Conservation (phyloP, 179 eudicot genomes). For the Patellifolia procumbens region DNA sequence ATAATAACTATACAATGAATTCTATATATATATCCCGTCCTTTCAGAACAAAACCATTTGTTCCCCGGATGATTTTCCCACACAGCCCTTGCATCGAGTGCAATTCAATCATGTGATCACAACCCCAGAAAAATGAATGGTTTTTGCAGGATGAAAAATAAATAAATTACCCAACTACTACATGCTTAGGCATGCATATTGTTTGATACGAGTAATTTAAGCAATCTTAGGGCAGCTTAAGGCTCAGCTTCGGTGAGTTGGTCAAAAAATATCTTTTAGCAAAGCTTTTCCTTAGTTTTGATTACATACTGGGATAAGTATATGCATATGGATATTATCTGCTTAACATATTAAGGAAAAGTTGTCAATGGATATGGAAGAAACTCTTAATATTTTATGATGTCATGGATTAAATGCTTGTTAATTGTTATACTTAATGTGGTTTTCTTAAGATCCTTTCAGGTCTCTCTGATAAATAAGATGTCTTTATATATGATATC, state of each 20-base stretch:
- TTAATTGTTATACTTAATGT: not conserved
- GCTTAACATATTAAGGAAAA: not conserved
- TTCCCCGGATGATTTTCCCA: too few species aligned
- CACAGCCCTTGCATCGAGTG: too few species aligned
- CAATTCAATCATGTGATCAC: too few species aligned
- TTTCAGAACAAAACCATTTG: not conserved
- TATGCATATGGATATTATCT: not conserved
- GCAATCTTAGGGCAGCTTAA: too few species aligned
- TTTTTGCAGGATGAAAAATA: not conserved
- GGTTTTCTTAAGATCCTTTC: slow-evolving; percentile 1
- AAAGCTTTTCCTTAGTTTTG: not conserved
- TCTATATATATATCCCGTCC: not conserved
- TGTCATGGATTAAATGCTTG: not conserved
- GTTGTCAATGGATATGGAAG: not conserved
- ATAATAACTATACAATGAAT: not conserved
- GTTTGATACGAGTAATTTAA: too few species aligned
- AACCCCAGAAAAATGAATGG: not conserved
- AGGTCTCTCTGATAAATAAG: slow-evolving; percentile 7
- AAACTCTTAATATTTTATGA: not conserved
- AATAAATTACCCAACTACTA: not conserved
- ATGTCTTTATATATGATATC: slow-evolving; percentile 17
- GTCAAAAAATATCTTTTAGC: too few species aligned
- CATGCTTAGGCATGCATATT: too few species aligned
- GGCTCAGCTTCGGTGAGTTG: not conserved
- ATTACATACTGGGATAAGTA: not conserved